Evolutionary conservation across 2,329 filamentous ascomycete species (phyloP), one percentile per base, ranked within the genome.

Genomic region (Pseudogymnoascus sp.): DNA sequence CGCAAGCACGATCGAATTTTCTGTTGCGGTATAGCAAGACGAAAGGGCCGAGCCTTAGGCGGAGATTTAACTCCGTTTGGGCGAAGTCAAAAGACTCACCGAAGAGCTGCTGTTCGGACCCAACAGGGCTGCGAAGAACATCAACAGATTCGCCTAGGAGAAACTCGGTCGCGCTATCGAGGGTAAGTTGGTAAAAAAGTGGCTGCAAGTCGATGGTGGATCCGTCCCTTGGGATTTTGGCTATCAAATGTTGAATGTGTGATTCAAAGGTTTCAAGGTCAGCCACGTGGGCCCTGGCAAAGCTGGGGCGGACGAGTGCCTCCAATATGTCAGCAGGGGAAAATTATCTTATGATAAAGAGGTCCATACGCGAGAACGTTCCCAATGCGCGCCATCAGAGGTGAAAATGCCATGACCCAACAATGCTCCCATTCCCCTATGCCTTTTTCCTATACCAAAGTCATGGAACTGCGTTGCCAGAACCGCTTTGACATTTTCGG

Each of bases 241-340:
- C 12, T 78, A 78, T 61, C 81, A 76, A 62, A 52, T 83, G 79
- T 61, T 82, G 76, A 2, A 90, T 79, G 72, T 93, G 89, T n/a
- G 78, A 77, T 71, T 92, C 89, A 66, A 91, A 86, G 62, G 87
- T 83, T 37, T 85, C 79, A 35, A 93, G 77, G 70, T 93, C 88
- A 37, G 85, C 84, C 38, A 84, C 75, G 70, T 83, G 80, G 63
- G 82, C 80, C 11, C 80, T 73, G 6, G 79, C 76, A 65, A 84
- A 84, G 65, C 81, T 78, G 0, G 83, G 83, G 8, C 81, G 75
- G 58, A 87, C 76, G 70, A 84, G 75, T 55, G 49, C 49, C 49
- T 55, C 6, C 10, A 2, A 55, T 29, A 35, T 6, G 75, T 11
- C 70, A 52, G 1, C 68, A 69, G 59, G 67, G 68, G 41, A 55